Base-by-base conservation (phyloP, 768 basidiomycete genomes). In the Porphyrellus cyaneotinctus region DNA sequence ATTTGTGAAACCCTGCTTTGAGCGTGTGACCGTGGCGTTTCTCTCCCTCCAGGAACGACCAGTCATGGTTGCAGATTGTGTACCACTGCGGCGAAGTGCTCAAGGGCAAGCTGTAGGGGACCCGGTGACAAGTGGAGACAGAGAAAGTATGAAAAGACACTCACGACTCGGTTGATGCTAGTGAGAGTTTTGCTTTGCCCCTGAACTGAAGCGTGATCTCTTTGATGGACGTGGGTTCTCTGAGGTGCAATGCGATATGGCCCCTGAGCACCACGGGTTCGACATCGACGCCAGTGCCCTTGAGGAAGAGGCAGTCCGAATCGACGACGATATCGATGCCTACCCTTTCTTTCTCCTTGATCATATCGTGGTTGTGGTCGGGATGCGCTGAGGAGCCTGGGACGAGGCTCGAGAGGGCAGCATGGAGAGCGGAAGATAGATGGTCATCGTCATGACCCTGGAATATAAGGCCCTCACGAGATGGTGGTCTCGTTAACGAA, bases 1-100 rank as follows among this genome's bases (percentile, higher is more conserved):
- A 97, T 23, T 84, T 72, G 66, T 98, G 95, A 32, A 83, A 84
- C 14, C 95, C 95, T n/a, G 94, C 92, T 72, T 97, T 97, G 66
- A 97, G 84, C 0, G 94, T 97, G 62, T 91, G 92, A 12, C 79
- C 75, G 63, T 87, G 85, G 37, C 76, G 78, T 69, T 83, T 88
- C 61, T 85, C 83, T 51, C 89, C 88, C 61, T 91, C 87, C 44
- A 95, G 84, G 74, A 97, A 95, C 15, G 89, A 88, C 93, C 91
- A 95, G 56, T 93, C 89, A 64, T 95, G 91, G 52, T 80, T 81
- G 69, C 87, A 88, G 38, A 94, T 70, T 38, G 80, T 73, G 63
- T 84, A 87, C 17, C 78, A 81, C 53, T 80, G 67, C 11, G 74
- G 71, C 0, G 79, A 67, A 1, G 51, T 11, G n/a, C 57, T 50